Evolutionary conservation across 1,139 yeast genomes (phyloP).

Genomic region (Geotrichum reessii): DNA sequence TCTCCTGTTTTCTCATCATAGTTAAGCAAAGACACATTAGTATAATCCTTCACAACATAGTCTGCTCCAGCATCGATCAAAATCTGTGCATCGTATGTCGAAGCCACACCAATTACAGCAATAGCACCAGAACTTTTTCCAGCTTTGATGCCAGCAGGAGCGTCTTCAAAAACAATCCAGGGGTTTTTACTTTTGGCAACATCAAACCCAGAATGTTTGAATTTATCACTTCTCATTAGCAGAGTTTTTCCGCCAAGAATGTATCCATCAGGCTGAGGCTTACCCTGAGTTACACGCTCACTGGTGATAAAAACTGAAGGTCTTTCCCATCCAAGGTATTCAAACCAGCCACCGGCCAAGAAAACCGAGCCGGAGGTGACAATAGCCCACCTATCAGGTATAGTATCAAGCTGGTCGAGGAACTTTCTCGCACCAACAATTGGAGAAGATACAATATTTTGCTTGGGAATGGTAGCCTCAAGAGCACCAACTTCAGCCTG

Average conservation of each 20-base stretch:
- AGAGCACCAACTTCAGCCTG: slow-evolving; percentile 62
- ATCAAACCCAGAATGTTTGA: neutral
- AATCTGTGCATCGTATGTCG: slow-evolving; percentile 65
- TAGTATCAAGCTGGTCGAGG: slow-evolving; percentile 51
- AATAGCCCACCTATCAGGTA: slow-evolving; percentile 55
- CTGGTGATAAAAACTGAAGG: slow-evolving; percentile 78
- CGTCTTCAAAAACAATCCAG: slow-evolving; percentile 73
- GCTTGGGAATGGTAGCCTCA: slow-evolving; percentile 69
- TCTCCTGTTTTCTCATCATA: slow-evolving; percentile 7
- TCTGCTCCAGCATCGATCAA: slow-evolving; percentile 74
- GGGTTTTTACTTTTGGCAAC: slow-evolving; percentile 48
- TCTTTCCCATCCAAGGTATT: slow-evolving; percentile 50
- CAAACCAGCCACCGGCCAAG: slow-evolving; percentile 75
- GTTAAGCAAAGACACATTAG: neutral
- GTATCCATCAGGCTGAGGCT: slow-evolving; percentile 84
- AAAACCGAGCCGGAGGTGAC: slow-evolving; percentile 78
- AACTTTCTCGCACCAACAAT: slow-evolving; percentile 57
- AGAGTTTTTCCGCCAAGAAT: slow-evolving; percentile 31
- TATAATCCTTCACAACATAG: slow-evolving; percentile 61
- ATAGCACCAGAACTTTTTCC: slow-evolving; percentile 78
- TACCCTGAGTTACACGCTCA: slow-evolving; percentile 68
- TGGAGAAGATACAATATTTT: slow-evolving; percentile 64
- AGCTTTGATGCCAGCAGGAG: slow-evolving; percentile 81
- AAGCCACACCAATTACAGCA: slow-evolving; percentile 73
- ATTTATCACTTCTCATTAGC: neutral